Conservation (phyloP, 2,329 filamentous ascomycete genomes). For the Penicillium verrucosum region DNA sequence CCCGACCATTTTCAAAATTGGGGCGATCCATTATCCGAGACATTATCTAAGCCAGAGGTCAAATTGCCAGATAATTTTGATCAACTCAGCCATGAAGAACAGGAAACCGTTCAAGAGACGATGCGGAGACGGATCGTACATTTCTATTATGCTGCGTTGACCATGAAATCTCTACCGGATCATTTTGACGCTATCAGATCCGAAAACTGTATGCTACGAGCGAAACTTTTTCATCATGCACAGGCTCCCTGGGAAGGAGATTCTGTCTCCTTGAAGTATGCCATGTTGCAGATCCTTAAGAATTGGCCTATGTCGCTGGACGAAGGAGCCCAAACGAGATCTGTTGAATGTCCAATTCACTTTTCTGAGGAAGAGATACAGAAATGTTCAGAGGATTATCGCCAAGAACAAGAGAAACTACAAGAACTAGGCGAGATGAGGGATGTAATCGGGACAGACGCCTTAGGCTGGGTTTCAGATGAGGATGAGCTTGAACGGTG, state of each 20-base stretch:
- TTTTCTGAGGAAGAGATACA: constrained; percentile 22
- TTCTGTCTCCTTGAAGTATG: constrained; percentile 23
- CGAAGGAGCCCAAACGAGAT: neutral
- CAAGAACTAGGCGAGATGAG: constrained; percentile 23
- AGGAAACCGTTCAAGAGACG: constrained; percentile 20
- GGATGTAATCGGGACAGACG: constrained; percentile 24
- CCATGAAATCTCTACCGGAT: constrained; percentile 21
- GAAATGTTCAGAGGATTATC: constrained; percentile 11
- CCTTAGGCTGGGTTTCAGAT: constrained; percentile 28
- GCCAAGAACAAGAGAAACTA: constrained; percentile 19
- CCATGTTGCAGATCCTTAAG: constrained; percentile 19
- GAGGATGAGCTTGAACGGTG: constrained; percentile 23
- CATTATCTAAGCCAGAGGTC: constrained; percentile 22
- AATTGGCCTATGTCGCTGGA: constrained; percentile 24
- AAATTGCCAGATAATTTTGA: constrained; percentile 25
- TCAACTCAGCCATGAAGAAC: constrained; percentile 19
- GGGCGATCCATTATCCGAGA: constrained; percentile 30
- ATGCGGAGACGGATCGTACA: constrained; percentile 23
- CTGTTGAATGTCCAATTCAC: constrained; percentile 19
- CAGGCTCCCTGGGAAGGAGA: constrained; percentile 32
- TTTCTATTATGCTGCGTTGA: constrained; percentile 26
- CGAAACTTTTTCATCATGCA: constrained; percentile 24
- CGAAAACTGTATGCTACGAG: constrained; percentile 21
- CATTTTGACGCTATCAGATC: constrained; percentile 23
- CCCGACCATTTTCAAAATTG: constrained; percentile 36